Conservation (phyloP, 768 basidiomycete genomes). For the Tylopilus sp. region DNA sequence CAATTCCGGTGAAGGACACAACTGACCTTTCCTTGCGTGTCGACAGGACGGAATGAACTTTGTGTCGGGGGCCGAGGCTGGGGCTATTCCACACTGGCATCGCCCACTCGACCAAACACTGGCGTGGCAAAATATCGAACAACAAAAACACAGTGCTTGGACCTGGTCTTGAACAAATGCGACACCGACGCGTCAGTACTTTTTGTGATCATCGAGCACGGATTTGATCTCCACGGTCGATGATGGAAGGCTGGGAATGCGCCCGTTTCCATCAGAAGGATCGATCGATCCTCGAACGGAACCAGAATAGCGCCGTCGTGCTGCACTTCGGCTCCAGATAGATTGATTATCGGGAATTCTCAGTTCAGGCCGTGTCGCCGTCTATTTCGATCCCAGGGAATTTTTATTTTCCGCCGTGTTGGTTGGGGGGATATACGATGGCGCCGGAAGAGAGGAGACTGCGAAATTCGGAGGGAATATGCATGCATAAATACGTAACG, state of each 20-base stretch:
- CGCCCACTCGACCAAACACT: not conserved
- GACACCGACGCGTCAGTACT: not conserved
- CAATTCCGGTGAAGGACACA: constrained; percentile 3
- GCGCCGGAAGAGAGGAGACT: constrained; percentile 11
- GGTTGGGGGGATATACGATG: not conserved
- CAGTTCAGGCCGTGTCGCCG: not conserved
- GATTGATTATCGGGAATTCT: constrained; percentile 7
- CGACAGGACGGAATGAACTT: no score
- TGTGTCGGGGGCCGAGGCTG: constrained; percentile 4
- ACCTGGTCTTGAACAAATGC: not conserved
- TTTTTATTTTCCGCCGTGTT: constrained; percentile 2
- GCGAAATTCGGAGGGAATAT: constrained; percentile 10
- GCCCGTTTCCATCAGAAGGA: constrained; percentile 32
- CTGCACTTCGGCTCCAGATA: constrained; percentile 6
- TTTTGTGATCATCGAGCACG: not conserved
- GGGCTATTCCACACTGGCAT: not conserved
- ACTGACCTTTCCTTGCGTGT: not conserved
- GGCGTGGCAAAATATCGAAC: not conserved
- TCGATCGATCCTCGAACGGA: constrained; percentile 24
- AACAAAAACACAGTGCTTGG: not conserved
- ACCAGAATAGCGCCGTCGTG: constrained; percentile 10
- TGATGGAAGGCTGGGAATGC: constrained; percentile 9
- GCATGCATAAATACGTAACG: constrained; percentile 25
- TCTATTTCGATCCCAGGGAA: not conserved
- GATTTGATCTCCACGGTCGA: constrained; percentile 3